Evolutionary conservation across 225 moss, liverwort and hornwort species (phyloP).

Genomic region (Pleurozium schreberi): DNA sequence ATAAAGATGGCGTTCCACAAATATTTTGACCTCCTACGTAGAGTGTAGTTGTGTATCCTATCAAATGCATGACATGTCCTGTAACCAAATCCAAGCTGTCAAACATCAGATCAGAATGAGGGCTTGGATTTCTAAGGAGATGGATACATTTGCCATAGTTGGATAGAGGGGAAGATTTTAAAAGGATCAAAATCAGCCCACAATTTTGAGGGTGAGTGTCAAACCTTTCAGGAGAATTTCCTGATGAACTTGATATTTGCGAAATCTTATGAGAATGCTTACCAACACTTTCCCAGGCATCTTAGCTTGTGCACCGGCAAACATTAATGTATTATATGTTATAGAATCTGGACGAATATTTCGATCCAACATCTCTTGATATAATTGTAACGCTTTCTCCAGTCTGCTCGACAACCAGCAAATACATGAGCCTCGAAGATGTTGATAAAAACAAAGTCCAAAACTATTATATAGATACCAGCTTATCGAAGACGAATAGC

Average conservation of each 20-base stretch:
- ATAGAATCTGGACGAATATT: constrained; percentile 65
- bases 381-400: constrained; percentile 56
- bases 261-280: neutral
- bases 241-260: neutral
- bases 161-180: neutral
- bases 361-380: constrained; percentile 67
- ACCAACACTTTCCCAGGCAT: constrained; percentile 90
- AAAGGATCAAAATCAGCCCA: neutral
- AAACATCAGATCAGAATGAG: neutral
- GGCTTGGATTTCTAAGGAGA: neutral
- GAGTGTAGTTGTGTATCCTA: too few species aligned
- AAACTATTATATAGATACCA: neutral
- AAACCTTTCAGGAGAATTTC: neutral
- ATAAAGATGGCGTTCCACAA: too few species aligned
- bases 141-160: neutral
- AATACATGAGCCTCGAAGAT: neutral
- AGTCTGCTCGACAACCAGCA: constrained; percentile 24
- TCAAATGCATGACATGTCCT: neutral
- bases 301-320: constrained; percentile 84
- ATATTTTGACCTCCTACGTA: neutral
- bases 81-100: neutral
- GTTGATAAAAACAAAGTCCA: neutral
- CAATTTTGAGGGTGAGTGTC: neutral
- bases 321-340: constrained; percentile 88
- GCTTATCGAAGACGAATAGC: neutral